Evolutionary conservation across 2,329 filamentous ascomycete species (phyloP).

Genomic region (Huntiella omanensis): DNA sequence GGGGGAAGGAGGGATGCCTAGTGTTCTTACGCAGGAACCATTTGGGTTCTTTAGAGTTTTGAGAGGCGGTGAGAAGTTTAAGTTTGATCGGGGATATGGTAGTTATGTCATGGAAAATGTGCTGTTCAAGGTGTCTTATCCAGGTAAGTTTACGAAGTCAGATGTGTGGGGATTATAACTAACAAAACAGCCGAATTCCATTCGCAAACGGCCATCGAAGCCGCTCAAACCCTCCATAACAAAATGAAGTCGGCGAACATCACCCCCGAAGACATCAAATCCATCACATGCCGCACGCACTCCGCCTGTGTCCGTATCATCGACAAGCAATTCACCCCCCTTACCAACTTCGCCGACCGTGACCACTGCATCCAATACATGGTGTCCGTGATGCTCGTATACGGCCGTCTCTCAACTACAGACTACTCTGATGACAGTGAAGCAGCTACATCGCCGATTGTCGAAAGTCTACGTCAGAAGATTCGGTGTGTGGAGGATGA

Average conservation of each 20-base stretch:
- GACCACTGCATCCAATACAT: constrained; percentile 99
- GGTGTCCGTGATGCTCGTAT: constrained; percentile 89
- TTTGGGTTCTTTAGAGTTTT: constrained; percentile 99
- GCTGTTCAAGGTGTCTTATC: constrained; percentile 98
- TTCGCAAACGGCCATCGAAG: constrained; percentile 95
- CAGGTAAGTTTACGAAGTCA: constrained; percentile 40
- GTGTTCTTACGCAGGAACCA: constrained; percentile 74
- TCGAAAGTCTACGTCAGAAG: constrained; percentile 80
- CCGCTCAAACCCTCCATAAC: constrained; percentile 71
- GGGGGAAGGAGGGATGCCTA: constrained; percentile 80
- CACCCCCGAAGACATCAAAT: constrained; percentile 83
- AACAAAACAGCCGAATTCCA: constrained; percentile 64
- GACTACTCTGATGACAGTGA: constrained; percentile 90
- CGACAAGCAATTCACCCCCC: constrained; percentile 98
- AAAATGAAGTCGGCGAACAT: constrained; percentile 73
- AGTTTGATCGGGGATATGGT: constrained; percentile 90
- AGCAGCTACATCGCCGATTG: constrained; percentile 72
- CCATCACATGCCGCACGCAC: constrained; percentile 85
- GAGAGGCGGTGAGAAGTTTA: constrained; percentile 88
- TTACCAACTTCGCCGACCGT: constrained; percentile 99
- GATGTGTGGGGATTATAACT: background rate
- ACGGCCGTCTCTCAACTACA: constrained; percentile 77
- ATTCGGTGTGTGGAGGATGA: constrained; percentile 95
- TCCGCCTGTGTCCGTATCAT: constrained; percentile 98
- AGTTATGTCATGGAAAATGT: constrained; percentile 99